phyloP scores from a whole-genome alignment of 164 flowering plant species.

The Chimonanthus salicifolius region DNA sequence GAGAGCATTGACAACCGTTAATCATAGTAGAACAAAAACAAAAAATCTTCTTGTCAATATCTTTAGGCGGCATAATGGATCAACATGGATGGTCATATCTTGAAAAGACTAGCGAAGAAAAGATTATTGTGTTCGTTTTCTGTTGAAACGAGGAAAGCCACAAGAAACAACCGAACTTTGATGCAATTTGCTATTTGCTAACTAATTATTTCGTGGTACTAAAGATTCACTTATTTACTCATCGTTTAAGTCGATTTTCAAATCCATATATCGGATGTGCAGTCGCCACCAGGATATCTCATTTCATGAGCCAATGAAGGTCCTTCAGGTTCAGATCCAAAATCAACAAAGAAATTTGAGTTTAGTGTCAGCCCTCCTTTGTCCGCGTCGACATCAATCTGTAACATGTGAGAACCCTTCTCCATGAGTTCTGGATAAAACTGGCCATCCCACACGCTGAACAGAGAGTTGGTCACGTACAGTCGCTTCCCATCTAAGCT shows the following conservation, averaged over 20 bases:
- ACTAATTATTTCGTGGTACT: too few relatives aligned
- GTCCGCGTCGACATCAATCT: slow-evolving; percentile 73
- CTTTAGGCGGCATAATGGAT: too few relatives aligned
- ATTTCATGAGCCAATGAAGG: slow-evolving; percentile 96
- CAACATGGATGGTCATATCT: too few relatives aligned
- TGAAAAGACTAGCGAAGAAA: too few relatives aligned
- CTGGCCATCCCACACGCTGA: slow-evolving; percentile 91
- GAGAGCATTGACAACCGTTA: too few relatives aligned
- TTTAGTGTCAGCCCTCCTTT: slow-evolving; percentile 84
- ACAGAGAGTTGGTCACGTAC: slow-evolving; percentile 89
- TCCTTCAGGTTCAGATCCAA: slow-evolving; percentile 86
- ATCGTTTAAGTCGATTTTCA: slow-evolving; percentile 12
- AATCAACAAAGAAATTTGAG: slow-evolving; percentile 82
- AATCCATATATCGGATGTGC: slow-evolving; percentile 97
- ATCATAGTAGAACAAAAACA: too few relatives aligned
- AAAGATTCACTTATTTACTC: too few relatives aligned
- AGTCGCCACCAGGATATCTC: slow-evolving; percentile 99
- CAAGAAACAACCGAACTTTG: too few relatives aligned
- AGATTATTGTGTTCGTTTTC: too few relatives aligned
- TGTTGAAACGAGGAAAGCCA: too few relatives aligned
- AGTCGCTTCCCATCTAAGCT: slow-evolving; percentile 95
- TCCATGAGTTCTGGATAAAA: slow-evolving; percentile 77
- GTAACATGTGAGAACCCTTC: slow-evolving; percentile 91
- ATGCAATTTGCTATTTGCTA: too few relatives aligned
- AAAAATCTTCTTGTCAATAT: too few relatives aligned